Evolutionary conservation across 2,329 filamentous ascomycete genomes (phyloP).

Genomic region (Neonectria faginata): DNA sequence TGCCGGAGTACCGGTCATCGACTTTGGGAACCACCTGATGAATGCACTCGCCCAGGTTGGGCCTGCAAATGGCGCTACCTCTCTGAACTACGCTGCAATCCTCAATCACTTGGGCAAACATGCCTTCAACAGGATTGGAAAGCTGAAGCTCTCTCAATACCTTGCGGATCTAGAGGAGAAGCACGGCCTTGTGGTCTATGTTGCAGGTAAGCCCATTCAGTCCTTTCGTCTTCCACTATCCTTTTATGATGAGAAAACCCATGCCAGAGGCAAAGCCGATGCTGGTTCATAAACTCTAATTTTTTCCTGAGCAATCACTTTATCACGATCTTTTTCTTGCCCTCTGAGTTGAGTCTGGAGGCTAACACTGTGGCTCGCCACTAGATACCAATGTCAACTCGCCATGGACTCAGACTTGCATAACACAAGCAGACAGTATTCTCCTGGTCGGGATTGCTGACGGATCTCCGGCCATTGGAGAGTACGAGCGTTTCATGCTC

Average conservation of each 20-base stretch:
- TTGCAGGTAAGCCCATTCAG: slow-evolving; percentile 72
- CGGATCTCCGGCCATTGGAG: slow-evolving; percentile 88
- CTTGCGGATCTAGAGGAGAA: slow-evolving; percentile 97
- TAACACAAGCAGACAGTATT: slow-evolving; percentile 96
- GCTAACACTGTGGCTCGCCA: slow-evolving; percentile 46
- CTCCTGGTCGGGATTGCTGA: slow-evolving; percentile 92
- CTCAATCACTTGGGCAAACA: slow-evolving; percentile 94
- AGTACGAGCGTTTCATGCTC: slow-evolving; percentile 95
- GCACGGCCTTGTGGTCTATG: slow-evolving; percentile 93
- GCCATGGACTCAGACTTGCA: slow-evolving; percentile 98
- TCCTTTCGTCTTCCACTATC: slow-evolving; percentile 13
- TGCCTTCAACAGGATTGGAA: slow-evolving; percentile 97
- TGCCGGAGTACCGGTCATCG: slow-evolving; percentile 89
- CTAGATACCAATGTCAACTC: slow-evolving; percentile 96
- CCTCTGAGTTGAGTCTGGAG: slow-evolving; percentile 11
- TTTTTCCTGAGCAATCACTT: slow-evolving; percentile 69
- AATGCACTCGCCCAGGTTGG: slow-evolving; percentile 91
- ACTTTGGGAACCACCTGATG: slow-evolving; percentile 91
- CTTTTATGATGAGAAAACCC: slow-evolving; percentile 64
- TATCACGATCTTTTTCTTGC: slow-evolving; percentile 16
- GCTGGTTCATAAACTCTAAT: slow-evolving; percentile 73
- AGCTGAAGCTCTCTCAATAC: slow-evolving; percentile 94
- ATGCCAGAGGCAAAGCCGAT: slow-evolving; percentile 64
- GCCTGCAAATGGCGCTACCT: slow-evolving; percentile 88
- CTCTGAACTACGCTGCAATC: slow-evolving; percentile 92